Percentiles rank a stretch among this genome's conserved stretches.
These are phyloP conservation scores for Selaginella tamariscina DNA, from an alignment of 75 land plant species.

Conservation along the genomic window DNA sequence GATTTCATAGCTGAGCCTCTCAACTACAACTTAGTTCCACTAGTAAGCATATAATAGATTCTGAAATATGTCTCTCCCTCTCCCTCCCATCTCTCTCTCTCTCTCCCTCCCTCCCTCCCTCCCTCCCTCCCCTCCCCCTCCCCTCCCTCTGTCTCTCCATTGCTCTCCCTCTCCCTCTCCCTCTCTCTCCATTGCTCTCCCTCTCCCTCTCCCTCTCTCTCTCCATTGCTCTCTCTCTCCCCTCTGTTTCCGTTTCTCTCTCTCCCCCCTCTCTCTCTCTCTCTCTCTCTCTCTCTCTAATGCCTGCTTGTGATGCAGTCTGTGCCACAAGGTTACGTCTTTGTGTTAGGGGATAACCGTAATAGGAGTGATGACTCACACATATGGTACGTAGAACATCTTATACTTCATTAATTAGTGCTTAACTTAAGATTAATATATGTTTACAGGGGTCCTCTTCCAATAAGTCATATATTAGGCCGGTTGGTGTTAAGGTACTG, in stretches of 20 bases:
- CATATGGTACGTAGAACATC: not conserved
- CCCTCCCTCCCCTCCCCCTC: not conserved
- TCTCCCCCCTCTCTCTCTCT: not conserved
- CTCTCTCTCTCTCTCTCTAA: not conserved
- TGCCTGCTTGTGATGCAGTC: not conserved
- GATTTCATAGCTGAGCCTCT: slow-evolving; percentile 7
- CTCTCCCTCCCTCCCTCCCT: not conserved
- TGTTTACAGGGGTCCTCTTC: not conserved
- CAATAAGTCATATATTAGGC: not conserved
- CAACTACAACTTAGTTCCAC: not conserved
- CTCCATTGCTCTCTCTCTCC: not conserved
- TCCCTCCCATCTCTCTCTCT: not conserved
- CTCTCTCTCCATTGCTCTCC: not conserved
- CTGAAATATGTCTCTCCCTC: too few species aligned
- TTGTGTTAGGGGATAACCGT: slow-evolving; percentile 6
- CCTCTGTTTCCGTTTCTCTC: not conserved
- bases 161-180: too few species aligned
- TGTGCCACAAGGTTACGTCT: slow-evolving; percentile 3
- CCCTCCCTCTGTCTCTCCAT: too few species aligned
- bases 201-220: not conserved
- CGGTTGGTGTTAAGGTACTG: not conserved
- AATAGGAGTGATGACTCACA: slow-evolving; percentile 10
- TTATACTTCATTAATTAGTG: not conserved
- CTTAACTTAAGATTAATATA: not conserved
- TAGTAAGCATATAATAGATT: too few species aligned